Base-by-base conservation (phyloP, 768 basidiomycete species). In the Pleurotus tuoliensis region DNA sequence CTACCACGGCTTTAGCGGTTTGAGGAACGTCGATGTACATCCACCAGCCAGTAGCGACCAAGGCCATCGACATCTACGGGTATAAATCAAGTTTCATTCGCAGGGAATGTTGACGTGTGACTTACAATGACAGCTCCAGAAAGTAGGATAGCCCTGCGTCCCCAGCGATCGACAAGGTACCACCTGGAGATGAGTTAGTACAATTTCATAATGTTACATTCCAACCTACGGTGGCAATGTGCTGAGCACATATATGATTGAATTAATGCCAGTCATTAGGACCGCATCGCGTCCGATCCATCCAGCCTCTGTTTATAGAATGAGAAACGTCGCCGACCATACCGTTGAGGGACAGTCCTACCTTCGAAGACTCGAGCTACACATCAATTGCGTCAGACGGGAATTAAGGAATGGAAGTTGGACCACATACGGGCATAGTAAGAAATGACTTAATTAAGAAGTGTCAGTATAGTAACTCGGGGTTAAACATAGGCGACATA, bases 191-290 rank as follows among this genome's bases (percentile, higher is more conserved):
- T 46, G 55, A 47, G 46, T 64, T 11, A 56, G 54, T 37, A 61
- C 48, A 53, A 52, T 51, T 22, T 59, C 52, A 50, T 46, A 7
- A 43, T 16, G 46, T 15, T n/a, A 50, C 40, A 47, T n/a, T 0
- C 30, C 1, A n/a, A 70, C 88, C 58, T 60, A 93, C 88, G 94
- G 88, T 4, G 92, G 92, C 40, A 95, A 71, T 3, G 92, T 91
- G 65, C 86, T 88, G 11, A 89, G 71, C 20, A 92, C 65, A 61
- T 93, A 93, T 58, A 93, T 87, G 54, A 90, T 76, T 5, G 88
- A 84, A 64, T 97, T 98, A 66, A 97, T 90, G 1, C 94, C 95
- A 11, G 94, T 92, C 95, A 98, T 98, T 22, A 98, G 77, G 59
- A 98, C 83, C 11, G 95, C 95, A 64, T 95, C 85, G 40, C 95